These are phyloP conservation scores for Scedosporium dehoogii DNA, from an alignment of 2,329 filamentous ascomycete species.

Conservation along the genomic window DNA sequence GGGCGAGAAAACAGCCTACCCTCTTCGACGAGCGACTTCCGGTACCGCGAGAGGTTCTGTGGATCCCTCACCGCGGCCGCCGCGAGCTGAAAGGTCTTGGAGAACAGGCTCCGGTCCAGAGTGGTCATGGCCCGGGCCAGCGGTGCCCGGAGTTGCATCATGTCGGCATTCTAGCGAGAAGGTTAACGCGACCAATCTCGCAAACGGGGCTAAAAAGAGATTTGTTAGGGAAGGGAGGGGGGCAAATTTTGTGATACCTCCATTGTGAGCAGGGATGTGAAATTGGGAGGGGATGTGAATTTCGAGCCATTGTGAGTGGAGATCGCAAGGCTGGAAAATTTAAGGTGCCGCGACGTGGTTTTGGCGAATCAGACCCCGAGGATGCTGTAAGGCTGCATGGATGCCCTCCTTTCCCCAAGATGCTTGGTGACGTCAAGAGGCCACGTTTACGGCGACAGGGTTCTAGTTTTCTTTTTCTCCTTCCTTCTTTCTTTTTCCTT, in stretches of 20 bases:
- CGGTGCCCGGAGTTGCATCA: conserved; percentile 58
- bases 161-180: conserved; percentile 2
- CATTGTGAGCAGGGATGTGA: conserved; percentile 2
- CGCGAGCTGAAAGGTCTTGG: conserved; percentile 62
- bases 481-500: neutral
- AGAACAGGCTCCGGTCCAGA: conserved; percentile 78
- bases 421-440: neutral
- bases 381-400: neutral
- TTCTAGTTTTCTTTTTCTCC: neutral
- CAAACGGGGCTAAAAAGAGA: neutral
- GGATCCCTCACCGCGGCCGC: conserved; percentile 70
- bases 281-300: neutral
- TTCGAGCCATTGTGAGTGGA: neutral
- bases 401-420: neutral
- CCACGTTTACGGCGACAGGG: neutral
- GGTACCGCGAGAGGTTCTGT: conserved; percentile 63
- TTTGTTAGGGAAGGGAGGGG: neutral
- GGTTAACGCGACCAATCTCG: neutral
- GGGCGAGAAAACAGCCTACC: conserved; percentile 58
- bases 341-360: neutral
- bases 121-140: conserved; percentile 68
- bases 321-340: neutral
- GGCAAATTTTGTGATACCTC: neutral
- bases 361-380: neutral
- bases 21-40: conserved; percentile 44